Percentiles rank a stretch among this genome's conserved stretches.
phyloP scores from a whole-genome alignment of 139 green algal genomes.

The Cymbomonas tetramitiformis region DNA sequence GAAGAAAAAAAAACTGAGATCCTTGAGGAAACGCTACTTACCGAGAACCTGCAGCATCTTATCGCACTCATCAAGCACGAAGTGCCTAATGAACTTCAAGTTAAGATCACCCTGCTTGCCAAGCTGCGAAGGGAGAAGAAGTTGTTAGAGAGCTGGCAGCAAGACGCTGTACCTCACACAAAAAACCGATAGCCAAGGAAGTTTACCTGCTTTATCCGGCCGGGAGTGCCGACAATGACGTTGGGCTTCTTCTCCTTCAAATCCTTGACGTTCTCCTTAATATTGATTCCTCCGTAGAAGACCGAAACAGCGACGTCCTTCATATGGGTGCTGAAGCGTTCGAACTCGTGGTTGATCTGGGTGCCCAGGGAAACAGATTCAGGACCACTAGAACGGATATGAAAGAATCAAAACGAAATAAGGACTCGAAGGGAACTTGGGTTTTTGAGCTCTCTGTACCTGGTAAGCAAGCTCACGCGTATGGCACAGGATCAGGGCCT shows the following conservation, averaged over 20 bases:
- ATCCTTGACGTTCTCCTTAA: slow-evolving; percentile 64
- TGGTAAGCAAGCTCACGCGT: slow-evolving; percentile 95
- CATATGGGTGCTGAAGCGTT: slow-evolving; percentile 78
- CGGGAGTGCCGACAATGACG: slow-evolving; percentile 90
- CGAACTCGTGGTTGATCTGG: slow-evolving; percentile 97
- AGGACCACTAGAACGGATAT: slow-evolving; percentile 3
- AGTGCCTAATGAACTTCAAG: slow-evolving; percentile 74
- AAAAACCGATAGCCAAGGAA: no score
- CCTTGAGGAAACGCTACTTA: no score
- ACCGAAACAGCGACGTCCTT: slow-evolving; percentile 69
- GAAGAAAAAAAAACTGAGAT: no score
- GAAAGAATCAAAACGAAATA: slow-evolving; percentile 8
- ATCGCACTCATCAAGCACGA: slow-evolving; percentile 98
- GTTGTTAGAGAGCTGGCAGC: no score
- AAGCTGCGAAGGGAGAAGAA: no score
- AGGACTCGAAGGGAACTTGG: slow-evolving; percentile 4
- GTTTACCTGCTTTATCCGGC: slow-evolving; percentile 69
- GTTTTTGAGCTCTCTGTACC: slow-evolving; percentile 39
- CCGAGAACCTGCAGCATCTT: slow-evolving; percentile 89
- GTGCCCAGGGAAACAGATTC: no score
- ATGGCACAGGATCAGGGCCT: slow-evolving; percentile 84
- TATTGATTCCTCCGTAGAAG: slow-evolving; percentile 84
- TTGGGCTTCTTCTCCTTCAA: slow-evolving; percentile 72
- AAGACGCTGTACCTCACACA: no score
- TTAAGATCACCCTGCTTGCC: slow-evolving; percentile 60